Evolutionary conservation across 306 rosid genomes (phyloP).

Genomic region (Corylus americana): DNA sequence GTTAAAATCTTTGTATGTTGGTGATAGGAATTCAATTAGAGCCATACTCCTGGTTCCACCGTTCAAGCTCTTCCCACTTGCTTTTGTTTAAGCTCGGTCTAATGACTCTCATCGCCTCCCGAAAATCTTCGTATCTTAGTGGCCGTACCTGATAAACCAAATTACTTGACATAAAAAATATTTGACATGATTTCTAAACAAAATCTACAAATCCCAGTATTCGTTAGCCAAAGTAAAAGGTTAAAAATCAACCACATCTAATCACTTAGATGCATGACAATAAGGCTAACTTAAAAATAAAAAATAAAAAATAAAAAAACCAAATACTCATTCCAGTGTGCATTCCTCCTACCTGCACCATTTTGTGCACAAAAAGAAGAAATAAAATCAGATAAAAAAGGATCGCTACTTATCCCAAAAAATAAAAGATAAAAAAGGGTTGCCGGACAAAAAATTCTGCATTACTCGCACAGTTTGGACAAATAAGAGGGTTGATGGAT

Average conservation of each 20-base stretch:
- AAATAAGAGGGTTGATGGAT: background rate
- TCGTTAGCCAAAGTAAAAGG: too few relatives aligned
- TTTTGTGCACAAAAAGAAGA: too few relatives aligned
- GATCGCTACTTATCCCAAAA: too few relatives aligned
- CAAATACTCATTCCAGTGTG: too few relatives aligned
- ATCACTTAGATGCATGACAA: too few relatives aligned
- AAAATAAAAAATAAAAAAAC: too few relatives aligned
- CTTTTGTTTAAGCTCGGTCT: slow-evolving; percentile 93
- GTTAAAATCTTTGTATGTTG: slow-evolving; percentile 6
- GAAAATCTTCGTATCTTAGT: slow-evolving; percentile 73
- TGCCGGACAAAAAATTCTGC: background rate
- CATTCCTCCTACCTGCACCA: too few relatives aligned
- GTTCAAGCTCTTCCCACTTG: slow-evolving; percentile 91
- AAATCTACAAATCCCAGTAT: background rate
- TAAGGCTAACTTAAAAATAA: too few relatives aligned
- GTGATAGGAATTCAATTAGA: slow-evolving; percentile 55
- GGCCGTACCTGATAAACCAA: slow-evolving; percentile 62
- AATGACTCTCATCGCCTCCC: slow-evolving; percentile 72
- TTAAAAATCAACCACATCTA: too few relatives aligned
- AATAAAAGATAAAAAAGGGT: background rate
- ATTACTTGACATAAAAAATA: background rate
- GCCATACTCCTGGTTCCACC: slow-evolving; percentile 89
- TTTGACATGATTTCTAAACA: background rate
- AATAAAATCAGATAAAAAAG: background rate
- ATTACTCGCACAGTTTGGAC: background rate